phyloP scores from a whole-genome alignment of 306 rosid genomes.

The Cicer bijugum region DNA sequence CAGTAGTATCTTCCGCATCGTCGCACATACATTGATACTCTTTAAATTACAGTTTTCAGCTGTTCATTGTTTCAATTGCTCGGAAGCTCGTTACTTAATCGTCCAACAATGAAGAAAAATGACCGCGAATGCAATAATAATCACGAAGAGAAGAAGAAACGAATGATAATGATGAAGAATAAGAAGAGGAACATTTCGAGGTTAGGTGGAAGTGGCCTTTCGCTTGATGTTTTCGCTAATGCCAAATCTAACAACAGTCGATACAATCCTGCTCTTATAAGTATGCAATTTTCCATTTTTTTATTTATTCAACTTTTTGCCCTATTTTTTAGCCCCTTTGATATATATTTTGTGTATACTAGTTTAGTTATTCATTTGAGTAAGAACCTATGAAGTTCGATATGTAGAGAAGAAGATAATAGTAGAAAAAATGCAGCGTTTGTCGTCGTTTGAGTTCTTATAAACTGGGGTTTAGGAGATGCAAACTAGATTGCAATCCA shows the following conservation, averaged over 20 bases:
- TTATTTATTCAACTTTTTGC: background rate
- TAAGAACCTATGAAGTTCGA: background rate
- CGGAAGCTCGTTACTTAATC: conserved; percentile 10
- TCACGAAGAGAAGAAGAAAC: conserved; percentile 41
- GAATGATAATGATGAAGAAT: conserved; percentile 43
- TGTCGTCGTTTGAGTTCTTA: background rate
- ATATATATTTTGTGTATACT: background rate
- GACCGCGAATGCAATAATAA: conserved; percentile 39
- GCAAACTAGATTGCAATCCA: background rate
- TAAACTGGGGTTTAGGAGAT: background rate
- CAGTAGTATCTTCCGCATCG: background rate
- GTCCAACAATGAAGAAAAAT: conserved; percentile 59
- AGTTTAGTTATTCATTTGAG: background rate
- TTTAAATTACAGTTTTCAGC: conserved; percentile 45
- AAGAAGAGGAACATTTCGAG: conserved; percentile 53
- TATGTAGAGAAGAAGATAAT: background rate
- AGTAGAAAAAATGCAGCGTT: background rate
- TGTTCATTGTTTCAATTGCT: background rate
- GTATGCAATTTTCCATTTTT: conserved; percentile 49
- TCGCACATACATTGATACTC: background rate
- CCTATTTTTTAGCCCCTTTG: background rate
- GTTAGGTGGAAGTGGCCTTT: conserved; percentile 69
- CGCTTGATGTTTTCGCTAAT: conserved; percentile 65
- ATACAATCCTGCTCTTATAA: conserved; percentile 80
- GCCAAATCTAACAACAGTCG: conserved; percentile 58